A percentile compares a stretch with the other conserved stretches of the same genome.
Conservation (phyloP, 805 yeast species). For the Kodamaea leandrae region DNA sequence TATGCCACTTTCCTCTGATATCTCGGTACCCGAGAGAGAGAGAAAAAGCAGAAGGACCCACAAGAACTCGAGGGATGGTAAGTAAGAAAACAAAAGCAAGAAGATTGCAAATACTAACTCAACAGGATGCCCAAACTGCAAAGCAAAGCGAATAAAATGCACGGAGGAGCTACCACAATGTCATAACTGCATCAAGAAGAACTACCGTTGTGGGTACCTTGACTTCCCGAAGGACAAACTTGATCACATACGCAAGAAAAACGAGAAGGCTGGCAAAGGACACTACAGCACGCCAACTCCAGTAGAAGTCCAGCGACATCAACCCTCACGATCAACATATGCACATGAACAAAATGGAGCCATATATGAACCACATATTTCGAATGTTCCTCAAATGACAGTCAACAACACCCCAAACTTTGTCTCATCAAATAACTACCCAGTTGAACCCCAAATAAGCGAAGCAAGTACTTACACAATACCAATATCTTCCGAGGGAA, state of each 20-base stretch:
- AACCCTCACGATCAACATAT: too few species aligned
- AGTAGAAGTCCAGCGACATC: background rate
- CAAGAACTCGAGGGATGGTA: conserved; percentile 26
- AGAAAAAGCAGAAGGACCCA: conserved; percentile 26
- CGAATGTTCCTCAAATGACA: background rate
- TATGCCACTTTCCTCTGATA: background rate
- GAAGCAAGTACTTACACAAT: background rate
- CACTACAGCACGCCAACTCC: background rate
- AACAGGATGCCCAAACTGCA: conserved; percentile 42
- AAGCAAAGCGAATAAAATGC: conserved; percentile 42
- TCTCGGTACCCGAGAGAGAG: conserved; percentile 10
- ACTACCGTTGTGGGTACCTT: conserved; percentile 40
- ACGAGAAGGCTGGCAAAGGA: conserved; percentile 18
- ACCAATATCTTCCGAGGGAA: background rate
- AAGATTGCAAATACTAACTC: conserved; percentile 10
- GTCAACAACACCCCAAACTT: background rate
- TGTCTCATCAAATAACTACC: background rate
- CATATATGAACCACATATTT: background rate
- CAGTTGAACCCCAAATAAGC: background rate
- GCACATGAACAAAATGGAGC: too few species aligned
- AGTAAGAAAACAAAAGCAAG: background rate
- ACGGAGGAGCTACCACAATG: conserved; percentile 43
- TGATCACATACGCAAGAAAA: conserved; percentile 33
- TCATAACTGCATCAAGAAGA: conserved; percentile 36
- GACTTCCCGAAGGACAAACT: conserved; percentile 40